Conservation (phyloP, 306 rosid species). For the Citrullus mucosospermus region DNA sequence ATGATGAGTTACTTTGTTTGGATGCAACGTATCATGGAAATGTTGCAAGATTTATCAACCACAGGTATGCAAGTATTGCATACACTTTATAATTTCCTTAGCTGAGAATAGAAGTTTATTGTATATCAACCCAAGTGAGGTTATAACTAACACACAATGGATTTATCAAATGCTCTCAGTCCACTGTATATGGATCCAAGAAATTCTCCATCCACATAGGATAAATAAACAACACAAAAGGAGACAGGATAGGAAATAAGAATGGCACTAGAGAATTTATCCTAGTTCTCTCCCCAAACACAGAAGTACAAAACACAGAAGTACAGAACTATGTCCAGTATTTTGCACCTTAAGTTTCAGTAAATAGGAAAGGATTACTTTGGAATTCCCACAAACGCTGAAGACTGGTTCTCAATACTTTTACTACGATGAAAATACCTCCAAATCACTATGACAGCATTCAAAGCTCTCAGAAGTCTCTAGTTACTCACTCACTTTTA, state of each 20-base stretch:
- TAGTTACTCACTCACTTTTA: too few species aligned
- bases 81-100: neutral
- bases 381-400: neutral
- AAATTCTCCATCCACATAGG: neutral
- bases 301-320: neutral
- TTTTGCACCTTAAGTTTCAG: too few species aligned
- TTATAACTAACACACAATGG: neutral
- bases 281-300: neutral
- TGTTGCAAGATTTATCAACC: slow-evolving; percentile 90
- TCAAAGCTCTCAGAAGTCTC: too few species aligned
- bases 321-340: neutral
- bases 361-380: neutral
- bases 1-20: slow-evolving; percentile 86
- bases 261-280: too few species aligned
- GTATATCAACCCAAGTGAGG: neutral
- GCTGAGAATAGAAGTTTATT: neutral
- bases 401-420: neutral
- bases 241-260: neutral
- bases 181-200: neutral
- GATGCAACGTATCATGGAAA: slow-evolving; percentile 83
- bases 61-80: slow-evolving; percentile 35
- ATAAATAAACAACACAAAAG: too few species aligned
- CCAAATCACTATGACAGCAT: too few species aligned
- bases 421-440: too few species aligned
- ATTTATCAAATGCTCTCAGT: neutral